A percentile compares a stretch with the other conserved stretches of the same genome.
Evolutionary conservation across 2,329 filamentous ascomycete genomes (phyloP).

Genomic region (Cylindrodendrum hubeiense): DNA sequence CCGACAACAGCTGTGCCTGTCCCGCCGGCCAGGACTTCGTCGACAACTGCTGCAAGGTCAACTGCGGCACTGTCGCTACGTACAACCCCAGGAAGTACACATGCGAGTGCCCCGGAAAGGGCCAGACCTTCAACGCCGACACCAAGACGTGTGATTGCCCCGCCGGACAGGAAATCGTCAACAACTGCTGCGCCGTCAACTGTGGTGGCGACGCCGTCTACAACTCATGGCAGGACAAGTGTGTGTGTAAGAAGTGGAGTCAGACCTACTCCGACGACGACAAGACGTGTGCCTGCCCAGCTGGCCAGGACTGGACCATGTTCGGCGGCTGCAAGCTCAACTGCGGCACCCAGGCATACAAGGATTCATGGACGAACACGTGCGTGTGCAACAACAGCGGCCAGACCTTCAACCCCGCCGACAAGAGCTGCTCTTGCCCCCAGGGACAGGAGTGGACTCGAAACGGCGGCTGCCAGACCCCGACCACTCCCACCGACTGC

Average conservation of each 20-base stretch:
- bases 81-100: background rate
- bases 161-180: no score
- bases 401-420: background rate
- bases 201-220: no score
- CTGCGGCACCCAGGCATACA: background rate
- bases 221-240: no score
- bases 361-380: background rate
- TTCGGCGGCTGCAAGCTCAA: background rate
- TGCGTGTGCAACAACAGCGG: background rate
- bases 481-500: background rate
- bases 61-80: background rate
- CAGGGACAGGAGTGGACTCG: background rate
- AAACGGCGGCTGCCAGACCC: background rate
- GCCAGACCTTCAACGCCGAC: background rate
- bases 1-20: background rate
- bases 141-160: background rate
- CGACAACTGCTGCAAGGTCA: background rate
- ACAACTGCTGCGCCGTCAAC: no score
- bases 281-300: background rate
- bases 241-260: no score
- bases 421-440: background rate
- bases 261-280: no score
- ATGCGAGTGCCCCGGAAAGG: background rate
- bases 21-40: background rate
- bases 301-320: background rate